Evolutionary conservation across 495 filamentous ascomycete species (phyloP).

Genomic region (Diplogelasinospora grovesii): DNA sequence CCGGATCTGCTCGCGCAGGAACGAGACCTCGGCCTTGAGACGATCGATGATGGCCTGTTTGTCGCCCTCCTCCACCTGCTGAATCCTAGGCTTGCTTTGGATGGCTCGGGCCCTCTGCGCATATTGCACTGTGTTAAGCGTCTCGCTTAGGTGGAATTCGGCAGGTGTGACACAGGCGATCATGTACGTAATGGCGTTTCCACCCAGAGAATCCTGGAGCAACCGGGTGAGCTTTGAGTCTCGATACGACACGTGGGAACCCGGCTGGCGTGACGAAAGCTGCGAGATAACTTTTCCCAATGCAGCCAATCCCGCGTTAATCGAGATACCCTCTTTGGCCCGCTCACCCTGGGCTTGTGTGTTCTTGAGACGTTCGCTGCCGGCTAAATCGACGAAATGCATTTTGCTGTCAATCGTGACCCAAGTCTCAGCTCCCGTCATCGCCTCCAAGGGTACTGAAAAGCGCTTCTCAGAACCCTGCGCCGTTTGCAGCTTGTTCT

Average conservation of each 20-base stretch:
- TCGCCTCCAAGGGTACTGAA: conserved; percentile 79
- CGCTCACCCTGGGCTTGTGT: conserved; percentile 93
- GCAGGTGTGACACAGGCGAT: conserved; percentile 96
- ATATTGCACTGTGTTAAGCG: conserved; percentile 95
- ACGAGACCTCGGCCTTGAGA: conserved; percentile 87
- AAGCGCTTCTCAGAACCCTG: conserved; percentile 69
- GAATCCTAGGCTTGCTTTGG: conserved; percentile 94
- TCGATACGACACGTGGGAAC: conserved; percentile 93
- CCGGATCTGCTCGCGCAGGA: conserved; percentile 89
- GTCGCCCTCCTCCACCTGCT: conserved; percentile 89
- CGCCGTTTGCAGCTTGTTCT: conserved; percentile 50
- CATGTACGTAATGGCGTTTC: conserved; percentile 98
- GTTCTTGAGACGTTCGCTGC: conserved; percentile 95
- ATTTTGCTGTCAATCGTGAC: conserved; percentile 96
- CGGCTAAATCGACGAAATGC: conserved; percentile 97
- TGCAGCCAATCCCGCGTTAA: conserved; percentile 93
- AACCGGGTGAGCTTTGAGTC: conserved; percentile 94
- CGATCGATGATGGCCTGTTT: conserved; percentile 93
- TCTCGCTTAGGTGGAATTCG: conserved; percentile 96
- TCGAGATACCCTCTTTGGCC: conserved; percentile 95
- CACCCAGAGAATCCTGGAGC: conserved; percentile 95
- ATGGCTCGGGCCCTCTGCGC: conserved; percentile 94
- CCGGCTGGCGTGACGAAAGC: conserved; percentile 79
- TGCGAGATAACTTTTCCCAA: conserved; percentile 98
- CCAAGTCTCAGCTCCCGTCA: conserved; percentile 57